Percentiles rank a stretch among this genome's conserved stretches.
These are phyloP conservation scores for Cercospora brassicicola DNA, from an alignment of 2,329 filamentous ascomycete genomes.

Conservation along the genomic window DNA sequence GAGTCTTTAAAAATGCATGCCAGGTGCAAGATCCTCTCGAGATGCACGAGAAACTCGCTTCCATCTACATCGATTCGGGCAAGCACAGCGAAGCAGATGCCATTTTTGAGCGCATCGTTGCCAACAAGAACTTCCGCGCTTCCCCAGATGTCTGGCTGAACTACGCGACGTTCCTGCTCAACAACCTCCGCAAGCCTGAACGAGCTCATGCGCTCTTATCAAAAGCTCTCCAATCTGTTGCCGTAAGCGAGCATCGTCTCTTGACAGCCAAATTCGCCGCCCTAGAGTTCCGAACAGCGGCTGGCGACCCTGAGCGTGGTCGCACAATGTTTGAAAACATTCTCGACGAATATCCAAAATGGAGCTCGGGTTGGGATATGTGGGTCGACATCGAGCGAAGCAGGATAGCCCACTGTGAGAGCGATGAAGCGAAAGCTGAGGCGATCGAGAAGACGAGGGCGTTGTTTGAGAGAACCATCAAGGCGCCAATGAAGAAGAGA, in stretches of 20 bases:
- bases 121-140: constrained; percentile 78
- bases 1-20: constrained; percentile 86
- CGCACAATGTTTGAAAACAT: constrained; percentile 92
- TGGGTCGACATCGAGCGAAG: constrained; percentile 75
- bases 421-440: constrained; percentile 51
- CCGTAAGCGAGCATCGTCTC: constrained; percentile 65
- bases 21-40: constrained; percentile 91
- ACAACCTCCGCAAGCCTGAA: constrained; percentile 67
- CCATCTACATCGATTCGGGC: constrained; percentile 90
- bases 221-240: constrained; percentile 81
- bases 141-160: constrained; percentile 84
- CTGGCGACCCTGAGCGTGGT: constrained; percentile 84
- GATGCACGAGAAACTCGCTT: constrained; percentile 83
- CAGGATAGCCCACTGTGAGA: constrained; percentile 35
- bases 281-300: constrained; percentile 81
- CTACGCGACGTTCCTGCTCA: constrained; percentile 90
- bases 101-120: constrained; percentile 81
- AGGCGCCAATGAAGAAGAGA: constrained; percentile 68
- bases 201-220: constrained; percentile 74
- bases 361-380: constrained; percentile 89
- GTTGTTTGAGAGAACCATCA: constrained; percentile 77
- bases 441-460: constrained; percentile 57
- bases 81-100: constrained; percentile 84
- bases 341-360: constrained; percentile 80
- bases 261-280: constrained; percentile 86